These are phyloP conservation scores for Nemophila menziesii DNA, from an alignment of 257 asterid genomes.

Conservation along the genomic window DNA sequence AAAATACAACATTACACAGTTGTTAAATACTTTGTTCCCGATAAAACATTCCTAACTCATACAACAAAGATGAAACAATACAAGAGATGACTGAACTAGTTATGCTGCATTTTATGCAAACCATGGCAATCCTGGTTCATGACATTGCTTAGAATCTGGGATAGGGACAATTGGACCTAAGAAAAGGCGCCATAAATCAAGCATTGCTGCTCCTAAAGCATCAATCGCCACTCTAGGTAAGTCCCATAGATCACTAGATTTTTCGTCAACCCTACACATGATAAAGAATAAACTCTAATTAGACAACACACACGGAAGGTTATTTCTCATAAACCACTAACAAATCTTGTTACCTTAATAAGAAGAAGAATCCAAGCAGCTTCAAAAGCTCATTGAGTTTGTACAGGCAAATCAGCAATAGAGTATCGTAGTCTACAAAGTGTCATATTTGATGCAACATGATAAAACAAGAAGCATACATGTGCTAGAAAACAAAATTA, in stretches of 20 bases:
- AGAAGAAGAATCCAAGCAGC: conserved; percentile 73
- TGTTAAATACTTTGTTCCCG: too few species aligned
- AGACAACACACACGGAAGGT: neutral
- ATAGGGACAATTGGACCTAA: conserved; percentile 73
- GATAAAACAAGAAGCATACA: conserved; percentile 92
- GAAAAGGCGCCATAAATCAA: conserved; percentile 83
- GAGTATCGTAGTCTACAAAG: conserved; percentile 72
- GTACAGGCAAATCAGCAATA: conserved; percentile 55
- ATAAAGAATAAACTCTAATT: neutral
- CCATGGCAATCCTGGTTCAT: conserved; percentile 77
- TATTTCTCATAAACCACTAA: too few species aligned
- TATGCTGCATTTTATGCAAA: too few species aligned
- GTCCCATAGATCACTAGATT: conserved; percentile 59
- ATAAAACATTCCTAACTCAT: too few species aligned
- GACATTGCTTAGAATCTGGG: conserved; percentile 53
- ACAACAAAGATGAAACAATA: too few species aligned
- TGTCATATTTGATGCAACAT: conserved; percentile 70
- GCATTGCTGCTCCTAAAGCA: conserved; percentile 88
- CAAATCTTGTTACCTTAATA: too few species aligned
- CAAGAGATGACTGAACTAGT: too few species aligned
- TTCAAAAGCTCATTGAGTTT: conserved; percentile 50
- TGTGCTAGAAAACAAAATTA: conserved; percentile 75
- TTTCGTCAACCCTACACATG: conserved; percentile 67
- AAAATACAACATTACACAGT: too few species aligned
- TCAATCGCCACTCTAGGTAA: conserved; percentile 74